Conservation (phyloP, 129 eudicot genomes). For the Flaveria linearis region DNA sequence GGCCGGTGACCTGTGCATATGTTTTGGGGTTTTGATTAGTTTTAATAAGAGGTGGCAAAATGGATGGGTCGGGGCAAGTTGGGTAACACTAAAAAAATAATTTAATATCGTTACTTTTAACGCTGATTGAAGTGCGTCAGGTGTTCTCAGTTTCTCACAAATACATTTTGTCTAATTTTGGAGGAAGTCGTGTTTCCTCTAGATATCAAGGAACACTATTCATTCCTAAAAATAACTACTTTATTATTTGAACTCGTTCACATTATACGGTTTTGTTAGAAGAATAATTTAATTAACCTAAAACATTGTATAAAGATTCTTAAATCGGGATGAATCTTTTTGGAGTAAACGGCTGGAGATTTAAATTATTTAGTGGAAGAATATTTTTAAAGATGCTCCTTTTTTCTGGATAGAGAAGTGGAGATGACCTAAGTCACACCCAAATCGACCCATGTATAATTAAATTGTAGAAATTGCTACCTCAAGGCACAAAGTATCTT, state of each 20-base stretch:
- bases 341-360: not conserved
- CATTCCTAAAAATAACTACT: not conserved
- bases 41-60: not conserved
- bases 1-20: not conserved
- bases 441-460: too few relatives aligned
- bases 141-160: too few relatives aligned
- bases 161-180: not conserved
- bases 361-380: not conserved
- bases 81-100: not conserved
- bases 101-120: not conserved
- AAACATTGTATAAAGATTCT: too few relatives aligned
- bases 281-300: too few relatives aligned
- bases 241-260: not conserved
- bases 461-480: too few relatives aligned
- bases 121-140: not conserved
- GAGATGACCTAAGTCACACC: too few relatives aligned
- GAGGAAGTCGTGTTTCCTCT: too few relatives aligned
- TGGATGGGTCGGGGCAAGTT: not conserved
- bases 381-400: not conserved
- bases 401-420: too few relatives aligned
- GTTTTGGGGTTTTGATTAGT: not conserved
- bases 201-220: too few relatives aligned
- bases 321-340: not conserved
- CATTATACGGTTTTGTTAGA: too few relatives aligned
- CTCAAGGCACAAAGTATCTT: too few relatives aligned